Conservation (phyloP, 345 rosid species). For the Microthlaspi erraticum region DNA sequence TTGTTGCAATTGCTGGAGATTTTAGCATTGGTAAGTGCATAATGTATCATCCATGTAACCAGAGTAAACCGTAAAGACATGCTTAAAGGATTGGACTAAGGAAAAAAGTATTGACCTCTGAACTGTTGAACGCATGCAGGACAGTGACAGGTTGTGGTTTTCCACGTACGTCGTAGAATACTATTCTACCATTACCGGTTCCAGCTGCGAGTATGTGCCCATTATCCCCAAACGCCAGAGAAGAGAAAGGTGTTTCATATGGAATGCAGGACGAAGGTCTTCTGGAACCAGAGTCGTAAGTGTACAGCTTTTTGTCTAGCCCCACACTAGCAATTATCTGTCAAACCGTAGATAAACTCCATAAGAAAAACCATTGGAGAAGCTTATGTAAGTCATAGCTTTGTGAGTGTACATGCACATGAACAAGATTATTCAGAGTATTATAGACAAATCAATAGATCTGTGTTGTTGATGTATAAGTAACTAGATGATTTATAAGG, state of each 20-base stretch:
- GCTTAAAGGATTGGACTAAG: neutral
- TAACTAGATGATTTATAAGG: constrained; percentile 13
- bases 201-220: constrained; percentile 91
- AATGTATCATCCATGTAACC: constrained; percentile 12
- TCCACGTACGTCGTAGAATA: constrained; percentile 90
- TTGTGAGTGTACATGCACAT: constrained; percentile 7
- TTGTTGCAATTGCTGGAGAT: neutral
- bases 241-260: constrained; percentile 92
- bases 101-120: constrained; percentile 63
- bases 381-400: constrained; percentile 1
- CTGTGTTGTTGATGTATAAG: constrained; percentile 8
- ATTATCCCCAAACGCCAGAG: constrained; percentile 90
- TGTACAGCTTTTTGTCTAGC: constrained; percentile 88
- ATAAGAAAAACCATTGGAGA: constrained; percentile 10
- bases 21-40: neutral
- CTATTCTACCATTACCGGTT: constrained; percentile 85
- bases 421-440: constrained; percentile 13
- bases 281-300: constrained; percentile 82
- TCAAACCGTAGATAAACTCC: constrained; percentile 28
- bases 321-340: constrained; percentile 95
- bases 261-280: constrained; percentile 70
- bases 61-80: constrained; percentile 8
- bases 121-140: constrained; percentile 82
- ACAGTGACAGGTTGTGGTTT: constrained; percentile 85
- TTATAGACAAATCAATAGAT: neutral